Evolutionary conservation across 345 rosid species (phyloP), one percentile per base, ranked within the genome.

Genomic region (Citrus mangshanensis): DNA sequence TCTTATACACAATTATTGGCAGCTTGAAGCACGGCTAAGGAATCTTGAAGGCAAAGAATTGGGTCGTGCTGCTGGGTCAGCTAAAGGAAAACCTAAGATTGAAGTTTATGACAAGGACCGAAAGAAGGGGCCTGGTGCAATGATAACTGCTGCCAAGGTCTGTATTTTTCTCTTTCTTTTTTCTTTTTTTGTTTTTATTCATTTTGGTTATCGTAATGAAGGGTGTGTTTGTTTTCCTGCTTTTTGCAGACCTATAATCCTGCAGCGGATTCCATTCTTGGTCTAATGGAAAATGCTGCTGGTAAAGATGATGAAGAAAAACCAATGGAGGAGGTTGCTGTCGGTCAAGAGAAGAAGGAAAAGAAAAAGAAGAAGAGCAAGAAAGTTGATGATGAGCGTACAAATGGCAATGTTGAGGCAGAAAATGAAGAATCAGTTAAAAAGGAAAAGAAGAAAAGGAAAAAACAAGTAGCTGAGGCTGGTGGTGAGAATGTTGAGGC

Each of bases 11-110:
- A 34, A 9, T 73, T 37, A 34, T 49, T 83, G 51, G 75, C 76
- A 93, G 99, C 96, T 95, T 74, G 98, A 92, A 87, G 89, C 94
- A 64, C 80, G 99, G 61, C 81, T 93, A 82, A 92, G 97, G 77
- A 86, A 73, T 69, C 96, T 93, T 4, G 97, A 95, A 82, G 97
- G 97, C 40, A 90, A 78, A 81, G 97, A 92, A 75, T 77, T 91
- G 78, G 87, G 93, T 60, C 92, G 87, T 3, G 86, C 93, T 56
- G 93, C 97, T 68, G 99, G 98, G 40, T 93, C 99, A 54, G 89
- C 89, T 27, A 92, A 91, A 84, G 95, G 98, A 75, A 95, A 95
- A 64, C 99, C 99, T 5, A 95, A 92, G 88, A 91, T 91, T 61
- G 97, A 92, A 85, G 92, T 80, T 65, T 92, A 92, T 83, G 94